phyloP scores from a whole-genome alignment of 2,329 filamentous ascomycete genomes.

The Trichoderma sp. region DNA sequence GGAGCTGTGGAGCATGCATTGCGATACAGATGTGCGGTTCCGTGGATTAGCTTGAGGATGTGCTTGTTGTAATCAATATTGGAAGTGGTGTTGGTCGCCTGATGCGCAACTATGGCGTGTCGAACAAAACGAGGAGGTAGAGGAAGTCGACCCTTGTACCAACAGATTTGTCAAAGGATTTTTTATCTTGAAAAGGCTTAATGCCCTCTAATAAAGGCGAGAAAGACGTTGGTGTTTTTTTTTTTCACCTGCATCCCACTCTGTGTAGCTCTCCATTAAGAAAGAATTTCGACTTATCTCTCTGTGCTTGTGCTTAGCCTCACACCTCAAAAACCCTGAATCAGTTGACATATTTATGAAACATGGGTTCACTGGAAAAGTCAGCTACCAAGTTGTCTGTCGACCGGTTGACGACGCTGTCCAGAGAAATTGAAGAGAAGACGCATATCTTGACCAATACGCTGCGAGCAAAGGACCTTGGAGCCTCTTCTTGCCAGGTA shows the following conservation, averaged over 20 bases:
- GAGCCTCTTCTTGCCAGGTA: slow-evolving; percentile 23
- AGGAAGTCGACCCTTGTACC: background rate
- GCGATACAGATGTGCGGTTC: background rate
- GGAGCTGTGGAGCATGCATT: background rate
- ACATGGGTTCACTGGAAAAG: slow-evolving; percentile 14
- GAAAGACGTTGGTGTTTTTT: background rate
- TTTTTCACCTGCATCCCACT: background rate
- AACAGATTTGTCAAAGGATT: accelerated
- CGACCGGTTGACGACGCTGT: slow-evolving; percentile 21
- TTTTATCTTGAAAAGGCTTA: background rate
- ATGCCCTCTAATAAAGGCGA: background rate
- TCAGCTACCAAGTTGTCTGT: slow-evolving; percentile 14
- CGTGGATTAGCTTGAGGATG: background rate
- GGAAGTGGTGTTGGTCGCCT: background rate
- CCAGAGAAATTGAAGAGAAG: slow-evolving; percentile 23
- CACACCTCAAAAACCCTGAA: background rate
- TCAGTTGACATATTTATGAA: background rate
- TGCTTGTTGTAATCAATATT: background rate
- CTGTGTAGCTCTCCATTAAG: background rate
- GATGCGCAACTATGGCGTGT: background rate
- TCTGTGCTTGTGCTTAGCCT: background rate
- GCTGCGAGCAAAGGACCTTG: slow-evolving; percentile 22
- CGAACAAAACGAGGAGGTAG: background rate
- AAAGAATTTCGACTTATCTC: background rate
- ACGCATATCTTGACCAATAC: slow-evolving; percentile 21